Evolutionary conservation across 768 basidiomycete species (phyloP), one percentile per base, ranked within the genome.

Genomic region (Suillus fuscotomentosus): DNA sequence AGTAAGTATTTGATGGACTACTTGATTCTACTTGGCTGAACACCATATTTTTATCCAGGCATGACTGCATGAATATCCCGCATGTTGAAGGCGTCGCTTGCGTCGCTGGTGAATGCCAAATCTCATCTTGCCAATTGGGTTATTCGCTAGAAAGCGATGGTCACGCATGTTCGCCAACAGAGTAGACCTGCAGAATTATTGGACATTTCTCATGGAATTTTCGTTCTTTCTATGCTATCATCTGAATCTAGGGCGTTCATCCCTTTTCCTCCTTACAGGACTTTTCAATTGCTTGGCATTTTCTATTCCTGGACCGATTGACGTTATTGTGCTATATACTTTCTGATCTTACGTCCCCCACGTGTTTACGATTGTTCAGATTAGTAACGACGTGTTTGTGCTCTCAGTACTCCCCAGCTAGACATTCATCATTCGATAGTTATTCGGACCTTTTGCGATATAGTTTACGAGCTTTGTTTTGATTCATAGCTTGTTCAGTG

Each of bases 11-110:
- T 34, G 27, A 43, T 61, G 31, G 24, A 50, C 14, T 24, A 13
- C 14, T 34, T 64, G 20, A 15, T 20, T 27, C 13, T 22, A 34
- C 22, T 20, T 63, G 39, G 55, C 53, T 56, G 45, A 45, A 57
- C 24, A 22, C 50, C 36, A 15, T 17, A 22, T 10, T 57, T 45
- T 51, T 43, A 31, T 59, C 0, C 20, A 77, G 74, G 41, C 65
- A 71, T 57, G 75, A 75, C 50, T 77, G 76, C 65, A 70, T 70
- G 9, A 61, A 65, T 1, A 69, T 75, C 31, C 61, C 70, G 1
- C 57, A 68, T 48, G 72, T 70, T 13, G 60, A 66, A 24, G 64
- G 69, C 31, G 76, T 75, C 5, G 70, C 71, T 34, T 76, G 75
- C 67, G 62, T 71, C 15, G 56, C 34, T 24, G 75, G 75, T 31